phyloP scores from a whole-genome alignment of 176 grass and related monocot genomes.

The Carex scoparia region DNA sequence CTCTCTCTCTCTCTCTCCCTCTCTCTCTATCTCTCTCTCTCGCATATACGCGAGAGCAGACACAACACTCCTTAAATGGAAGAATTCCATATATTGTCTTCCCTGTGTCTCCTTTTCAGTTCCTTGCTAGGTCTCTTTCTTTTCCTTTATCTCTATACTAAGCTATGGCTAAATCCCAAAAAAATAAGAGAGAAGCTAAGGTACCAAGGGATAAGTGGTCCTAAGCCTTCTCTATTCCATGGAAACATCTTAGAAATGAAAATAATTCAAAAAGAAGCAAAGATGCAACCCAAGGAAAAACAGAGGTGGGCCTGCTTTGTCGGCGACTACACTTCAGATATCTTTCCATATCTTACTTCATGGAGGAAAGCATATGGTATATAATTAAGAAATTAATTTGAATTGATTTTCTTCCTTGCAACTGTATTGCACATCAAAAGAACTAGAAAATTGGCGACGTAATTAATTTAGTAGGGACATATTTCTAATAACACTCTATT shows the following conservation, averaged over 20 bases:
- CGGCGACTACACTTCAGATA: slow-evolving; percentile 28
- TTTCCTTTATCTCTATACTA: slow-evolving; percentile 33
- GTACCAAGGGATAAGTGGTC: slow-evolving; percentile 65
- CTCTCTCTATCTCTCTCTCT: no score
- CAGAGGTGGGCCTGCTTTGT: background rate
- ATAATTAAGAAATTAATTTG: background rate
- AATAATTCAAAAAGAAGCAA: slow-evolving; percentile 33
- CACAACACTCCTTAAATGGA: background rate
- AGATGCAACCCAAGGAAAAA: background rate
- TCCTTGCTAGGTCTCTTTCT: slow-evolving; percentile 30
- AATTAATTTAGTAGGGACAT: background rate
- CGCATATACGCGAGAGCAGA: no score
- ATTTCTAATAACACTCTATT: background rate
- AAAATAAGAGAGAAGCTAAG: slow-evolving; percentile 49
- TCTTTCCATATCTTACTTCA: slow-evolving; percentile 60
- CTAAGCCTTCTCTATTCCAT: slow-evolving; percentile 55
- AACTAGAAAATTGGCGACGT: no score
- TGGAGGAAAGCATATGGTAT: slow-evolving; percentile 70
- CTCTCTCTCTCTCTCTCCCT: no score
- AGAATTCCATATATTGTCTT: background rate
- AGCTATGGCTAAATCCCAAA: slow-evolving; percentile 45
- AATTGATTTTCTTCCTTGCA: background rate
- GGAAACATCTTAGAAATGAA: slow-evolving; percentile 71
- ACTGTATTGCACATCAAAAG: background rate
- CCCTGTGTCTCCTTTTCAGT: slow-evolving; percentile 19